phyloP scores from a whole-genome alignment of 805 yeast genomes.

The Candida sakaeoensis region DNA sequence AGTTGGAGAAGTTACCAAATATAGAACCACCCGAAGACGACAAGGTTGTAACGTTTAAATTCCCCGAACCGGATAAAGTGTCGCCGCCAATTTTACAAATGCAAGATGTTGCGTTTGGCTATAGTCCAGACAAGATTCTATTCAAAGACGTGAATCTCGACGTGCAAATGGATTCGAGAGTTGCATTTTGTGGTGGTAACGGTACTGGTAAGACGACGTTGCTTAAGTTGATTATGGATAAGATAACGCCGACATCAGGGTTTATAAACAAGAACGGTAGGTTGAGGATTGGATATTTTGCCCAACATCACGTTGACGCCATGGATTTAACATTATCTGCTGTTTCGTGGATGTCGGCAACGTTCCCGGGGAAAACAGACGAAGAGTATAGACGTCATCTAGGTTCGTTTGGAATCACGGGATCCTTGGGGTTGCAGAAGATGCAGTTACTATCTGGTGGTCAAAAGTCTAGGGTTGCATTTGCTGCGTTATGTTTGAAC shows the following conservation, averaged over 20 bases:
- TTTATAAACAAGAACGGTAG: constrained; percentile 76
- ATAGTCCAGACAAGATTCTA: constrained; percentile 59
- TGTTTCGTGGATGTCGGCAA: constrained; percentile 88
- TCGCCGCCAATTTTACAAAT: constrained; percentile 93
- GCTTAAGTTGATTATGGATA: constrained; percentile 80
- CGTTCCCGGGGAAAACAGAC: constrained; percentile 89
- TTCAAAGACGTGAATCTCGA: constrained; percentile 79
- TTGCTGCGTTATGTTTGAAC: constrained; percentile 87
- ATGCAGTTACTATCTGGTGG: constrained; percentile 93
- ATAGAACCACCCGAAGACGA: constrained; percentile 95
- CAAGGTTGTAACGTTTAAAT: constrained; percentile 74
- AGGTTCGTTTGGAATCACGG: constrained; percentile 97
- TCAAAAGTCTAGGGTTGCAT: constrained; percentile 97
- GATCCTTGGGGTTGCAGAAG: constrained; percentile 86
- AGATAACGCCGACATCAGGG: constrained; percentile 71
- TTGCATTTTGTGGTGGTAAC: constrained; percentile 97
- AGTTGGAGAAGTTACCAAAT: constrained; percentile 88
- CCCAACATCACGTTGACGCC: constrained; percentile 98
- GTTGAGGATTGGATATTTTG: constrained; percentile 91
- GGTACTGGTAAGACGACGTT: constrained; percentile 99
- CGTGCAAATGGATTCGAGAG: constrained; percentile 89
- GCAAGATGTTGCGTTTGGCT: constrained; percentile 84
- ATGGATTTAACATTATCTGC: constrained; percentile 86
- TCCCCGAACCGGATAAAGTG: constrained; percentile 91
- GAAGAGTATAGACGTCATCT: constrained; percentile 96